Evolutionary conservation across 2,329 filamentous ascomycete genomes (phyloP).

Genomic region (Davidsoniella virescens): DNA sequence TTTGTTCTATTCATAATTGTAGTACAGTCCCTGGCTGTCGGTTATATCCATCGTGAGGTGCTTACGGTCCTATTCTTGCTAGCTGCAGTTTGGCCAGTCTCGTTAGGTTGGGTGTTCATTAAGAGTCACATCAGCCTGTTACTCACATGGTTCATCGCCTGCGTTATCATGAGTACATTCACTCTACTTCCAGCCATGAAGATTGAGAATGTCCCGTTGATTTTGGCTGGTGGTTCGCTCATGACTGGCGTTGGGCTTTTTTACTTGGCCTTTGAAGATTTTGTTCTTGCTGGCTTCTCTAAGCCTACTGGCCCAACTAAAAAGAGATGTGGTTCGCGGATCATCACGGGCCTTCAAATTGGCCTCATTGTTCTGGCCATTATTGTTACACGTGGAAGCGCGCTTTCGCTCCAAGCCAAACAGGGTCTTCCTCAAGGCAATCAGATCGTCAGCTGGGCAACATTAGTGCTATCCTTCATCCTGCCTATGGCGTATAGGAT

Average conservation of each 20-base stretch:
- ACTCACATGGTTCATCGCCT: conserved; percentile 59
- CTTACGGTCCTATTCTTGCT: conserved; percentile 66
- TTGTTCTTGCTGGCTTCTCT: conserved; percentile 30
- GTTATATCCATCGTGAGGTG: conserved; percentile 81
- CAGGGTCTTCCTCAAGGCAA: conserved; percentile 74
- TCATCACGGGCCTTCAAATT: conserved; percentile 53
- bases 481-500: conserved; percentile 70
- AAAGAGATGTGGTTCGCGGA: conserved; percentile 15
- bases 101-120: conserved; percentile 60
- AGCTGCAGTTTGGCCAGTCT: conserved; percentile 60
- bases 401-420: conserved; percentile 71
- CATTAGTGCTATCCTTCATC: conserved; percentile 57
- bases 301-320: conserved; percentile 13
- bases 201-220: conserved; percentile 55
- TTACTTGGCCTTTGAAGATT: conserved; percentile 69
- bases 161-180: conserved; percentile 73
- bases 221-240: conserved; percentile 57
- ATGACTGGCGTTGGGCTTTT: conserved; percentile 63
- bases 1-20: conserved; percentile 52
- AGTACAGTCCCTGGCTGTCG: conserved; percentile 73
- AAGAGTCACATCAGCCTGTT: conserved; percentile 46
- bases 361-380: conserved; percentile 70
- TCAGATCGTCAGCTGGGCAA: conserved; percentile 69
- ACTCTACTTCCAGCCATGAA: conserved; percentile 81
- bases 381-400: conserved; percentile 72